Evolutionary conservation across 129 eudicot genomes (phyloP), one percentile per base, ranked within the genome.

Genomic region (Flaveria linearis): DNA sequence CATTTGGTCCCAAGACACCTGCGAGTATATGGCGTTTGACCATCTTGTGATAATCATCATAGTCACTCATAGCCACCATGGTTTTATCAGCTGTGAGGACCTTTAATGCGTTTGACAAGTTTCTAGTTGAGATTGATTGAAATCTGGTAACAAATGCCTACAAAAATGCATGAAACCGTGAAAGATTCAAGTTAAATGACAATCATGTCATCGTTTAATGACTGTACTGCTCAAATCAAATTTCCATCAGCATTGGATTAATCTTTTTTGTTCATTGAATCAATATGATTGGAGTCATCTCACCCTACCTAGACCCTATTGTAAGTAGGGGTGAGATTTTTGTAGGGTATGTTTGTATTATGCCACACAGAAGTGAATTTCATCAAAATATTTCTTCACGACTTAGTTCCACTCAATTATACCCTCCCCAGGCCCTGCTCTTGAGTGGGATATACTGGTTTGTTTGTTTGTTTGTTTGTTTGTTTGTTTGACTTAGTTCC

Each of bases 41-140:
- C 1, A 82, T 81, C 80, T 85, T 89, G 84, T 95, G 88, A 61
- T 83, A 89, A 61, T 95, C 97, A 45, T 88, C 58, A 63, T 95
- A 95, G 81, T 95, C 99, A 78, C 96, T 89, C 86, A 82, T 87
- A 23, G 97, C 99, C 18, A 95, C 95, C 82, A 95, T 91, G 69
- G 89, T 81, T 80, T 95, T 95, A 73, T 95, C 94, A 71, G 72
- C 23, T 23, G 94, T 91, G 71, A 95, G 99, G 69, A 89, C 86
- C 68, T 41, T 80, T 62, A 95, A 71, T 7, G 97, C 96, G 13
- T 83, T 82, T 23, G 97, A 82, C 17, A 95, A 80, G 63, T 86
- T 91, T 82, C 97, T 79, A 0, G 97, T 91, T 64, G 97, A 89
- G 75, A 95, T 95, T 63, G 97, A 89, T 16, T 90, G 68, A 79